These are phyloP conservation scores for Filobasidium floriforme DNA, from an alignment of 768 basidiomycete genomes.

Conservation along the genomic window DNA sequence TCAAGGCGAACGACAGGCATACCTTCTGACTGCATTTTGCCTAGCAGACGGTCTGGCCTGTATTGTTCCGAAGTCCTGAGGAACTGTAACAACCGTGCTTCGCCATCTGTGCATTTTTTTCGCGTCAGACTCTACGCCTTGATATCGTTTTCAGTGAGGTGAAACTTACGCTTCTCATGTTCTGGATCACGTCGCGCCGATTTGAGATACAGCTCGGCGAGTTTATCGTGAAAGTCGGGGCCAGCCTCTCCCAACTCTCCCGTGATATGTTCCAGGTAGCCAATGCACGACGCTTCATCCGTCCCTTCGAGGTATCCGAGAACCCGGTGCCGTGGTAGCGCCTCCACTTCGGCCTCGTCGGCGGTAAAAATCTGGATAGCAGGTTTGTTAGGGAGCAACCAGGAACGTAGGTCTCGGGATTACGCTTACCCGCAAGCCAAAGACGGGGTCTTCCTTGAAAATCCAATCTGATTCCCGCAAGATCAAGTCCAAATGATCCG, in stretches of 20 bases:
- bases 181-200: conserved; percentile 48
- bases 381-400: background rate
- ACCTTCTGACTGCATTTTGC: conserved; percentile 75
- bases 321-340: conserved; percentile 66
- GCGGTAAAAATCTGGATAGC: conserved; percentile 76
- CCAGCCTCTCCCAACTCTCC: conserved; percentile 62
- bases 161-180: conserved; percentile 10
- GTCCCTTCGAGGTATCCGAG: conserved; percentile 67
- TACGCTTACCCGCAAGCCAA: conserved; percentile 61
- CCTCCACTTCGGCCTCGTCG: conserved; percentile 69
- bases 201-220: conserved; percentile 76
- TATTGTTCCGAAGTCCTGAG: conserved; percentile 64
- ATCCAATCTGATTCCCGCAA: conserved; percentile 79
- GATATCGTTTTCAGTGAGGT: background rate
- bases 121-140: background rate
- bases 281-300: conserved; percentile 55
- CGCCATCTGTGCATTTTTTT: background rate
- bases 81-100: conserved; percentile 59
- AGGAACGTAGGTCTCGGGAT: background rate
- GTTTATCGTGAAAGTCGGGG: conserved; percentile 71
- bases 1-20: conserved; percentile 21
- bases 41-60: conserved; percentile 70
- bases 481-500: conserved; percentile 70
- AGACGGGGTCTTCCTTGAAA: conserved; percentile 62
- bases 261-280: conserved; percentile 80